Percentiles rank a stretch among this genome's conserved stretches.
These are phyloP conservation scores for Astraeus odoratus DNA, from an alignment of 768 basidiomycete species.

Conservation along the genomic window DNA sequence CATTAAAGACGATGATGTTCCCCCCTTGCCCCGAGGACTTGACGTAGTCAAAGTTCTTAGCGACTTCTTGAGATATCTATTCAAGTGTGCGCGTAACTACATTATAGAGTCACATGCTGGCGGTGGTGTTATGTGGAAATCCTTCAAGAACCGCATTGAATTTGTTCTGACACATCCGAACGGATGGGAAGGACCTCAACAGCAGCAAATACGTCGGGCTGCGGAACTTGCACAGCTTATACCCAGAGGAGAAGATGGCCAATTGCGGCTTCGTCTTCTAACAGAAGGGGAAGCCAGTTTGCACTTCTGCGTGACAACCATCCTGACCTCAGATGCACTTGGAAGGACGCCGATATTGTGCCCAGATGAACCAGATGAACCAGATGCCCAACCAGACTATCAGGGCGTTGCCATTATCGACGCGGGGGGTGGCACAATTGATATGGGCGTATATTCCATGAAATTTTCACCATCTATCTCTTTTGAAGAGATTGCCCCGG, in stretches of 20 bases:
- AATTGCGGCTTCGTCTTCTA: slow-evolving; percentile 35
- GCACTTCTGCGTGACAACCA: slow-evolving; percentile 39
- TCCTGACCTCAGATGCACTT: slow-evolving; percentile 23
- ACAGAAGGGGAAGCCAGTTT: slow-evolving; percentile 50
- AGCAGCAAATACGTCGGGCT: slow-evolving; percentile 38
- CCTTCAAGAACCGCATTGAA: slow-evolving; percentile 33
- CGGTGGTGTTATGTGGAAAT: slow-evolving; percentile 35
- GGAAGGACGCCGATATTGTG: slow-evolving; percentile 7
- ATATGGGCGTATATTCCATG: slow-evolving; percentile 48
- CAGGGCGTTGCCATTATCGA: slow-evolving; percentile 49
- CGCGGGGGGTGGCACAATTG: slow-evolving; percentile 57
- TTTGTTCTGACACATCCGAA: slow-evolving; percentile 44
- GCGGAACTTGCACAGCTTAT: slow-evolving; percentile 36
- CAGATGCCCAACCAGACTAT: slow-evolving; percentile 26
- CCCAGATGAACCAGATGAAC: not conserved
- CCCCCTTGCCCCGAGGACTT: slow-evolving; percentile 34
- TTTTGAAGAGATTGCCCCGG: slow-evolving; percentile 44
- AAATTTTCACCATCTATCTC: slow-evolving; percentile 15
- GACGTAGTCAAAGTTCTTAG: slow-evolving; percentile 36
- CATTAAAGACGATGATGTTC: slow-evolving; percentile 29
- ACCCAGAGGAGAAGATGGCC: slow-evolving; percentile 28
- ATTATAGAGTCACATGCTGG: slow-evolving; percentile 40
- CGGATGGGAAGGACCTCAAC: slow-evolving; percentile 42
- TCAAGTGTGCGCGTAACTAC: slow-evolving; percentile 34
- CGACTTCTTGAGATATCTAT: slow-evolving; percentile 45